phyloP scores from a whole-genome alignment of 2,329 filamentous ascomycete genomes.

The Xylaria polymorpha region DNA sequence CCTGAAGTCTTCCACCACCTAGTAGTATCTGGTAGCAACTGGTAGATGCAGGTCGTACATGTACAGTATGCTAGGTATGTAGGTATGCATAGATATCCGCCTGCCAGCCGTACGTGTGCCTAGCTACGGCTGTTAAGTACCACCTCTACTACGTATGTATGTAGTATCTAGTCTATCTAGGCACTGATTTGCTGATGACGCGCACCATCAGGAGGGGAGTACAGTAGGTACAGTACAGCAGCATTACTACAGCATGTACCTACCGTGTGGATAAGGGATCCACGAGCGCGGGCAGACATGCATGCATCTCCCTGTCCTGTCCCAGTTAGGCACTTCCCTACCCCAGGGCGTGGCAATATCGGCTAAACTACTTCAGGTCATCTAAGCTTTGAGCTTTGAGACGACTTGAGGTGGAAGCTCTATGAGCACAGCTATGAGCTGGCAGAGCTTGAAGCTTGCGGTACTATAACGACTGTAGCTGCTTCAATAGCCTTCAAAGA shows the following conservation, averaged over 20 bases:
- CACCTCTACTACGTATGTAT: too few relatives aligned
- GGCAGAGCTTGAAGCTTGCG: too few relatives aligned
- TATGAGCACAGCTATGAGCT: too few relatives aligned
- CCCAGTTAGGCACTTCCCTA: background rate
- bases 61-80: too few relatives aligned
- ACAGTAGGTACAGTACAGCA: background rate
- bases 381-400: too few relatives aligned
- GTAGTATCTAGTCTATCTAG: conserved; percentile 2
- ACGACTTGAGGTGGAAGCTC: too few relatives aligned
- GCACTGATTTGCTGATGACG: conserved; percentile 39
- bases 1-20: too few relatives aligned
- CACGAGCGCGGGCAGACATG: too few relatives aligned
- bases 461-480: background rate
- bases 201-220: conserved; percentile 27
- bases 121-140: background rate
- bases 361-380: background rate
- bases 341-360: conserved; percentile 15
- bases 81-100: too few relatives aligned
- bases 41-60: background rate
- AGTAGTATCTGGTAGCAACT: background rate
- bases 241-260: background rate
- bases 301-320: too few relatives aligned
- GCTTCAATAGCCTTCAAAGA: background rate
- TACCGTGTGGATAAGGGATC: background rate
- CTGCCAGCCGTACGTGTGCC: background rate